A percentile compares a stretch with the other conserved stretches of the same genome.
Conservation (phyloP, 78 protist genomes). For the Dictyostelium brefeldianum region DNA sequence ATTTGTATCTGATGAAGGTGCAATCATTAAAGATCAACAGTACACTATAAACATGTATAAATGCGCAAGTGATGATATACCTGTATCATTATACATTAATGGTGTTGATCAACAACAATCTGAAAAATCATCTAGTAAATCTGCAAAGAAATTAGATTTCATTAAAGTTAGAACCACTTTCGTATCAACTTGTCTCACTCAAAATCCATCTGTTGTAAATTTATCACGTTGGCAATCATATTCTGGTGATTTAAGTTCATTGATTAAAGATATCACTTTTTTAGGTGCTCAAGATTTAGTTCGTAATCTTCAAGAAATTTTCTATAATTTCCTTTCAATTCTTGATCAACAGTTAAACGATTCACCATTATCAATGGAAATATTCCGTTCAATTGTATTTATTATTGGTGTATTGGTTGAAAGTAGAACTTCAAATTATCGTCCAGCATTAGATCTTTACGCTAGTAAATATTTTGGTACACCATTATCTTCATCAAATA, state of each 20-base stretch:
- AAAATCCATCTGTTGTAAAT: slow-evolving; percentile 56
- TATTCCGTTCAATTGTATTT: slow-evolving; percentile 47
- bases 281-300: slow-evolving; percentile 42
- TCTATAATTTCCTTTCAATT: slow-evolving; percentile 64
- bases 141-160: slow-evolving; percentile 33
- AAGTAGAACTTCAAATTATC: slow-evolving; percentile 40
- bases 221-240: slow-evolving; percentile 54
- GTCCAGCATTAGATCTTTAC: slow-evolving; percentile 69
- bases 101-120: slow-evolving; percentile 33
- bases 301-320: slow-evolving; percentile 75
- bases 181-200: slow-evolving; percentile 67
- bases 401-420: slow-evolving; percentile 73
- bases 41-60: slow-evolving; percentile 27
- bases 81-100: slow-evolving; percentile 55
- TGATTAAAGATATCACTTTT: slow-evolving; percentile 69
- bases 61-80: slow-evolving; percentile 14
- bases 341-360: slow-evolving; percentile 74
- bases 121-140: not conserved
- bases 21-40: slow-evolving; percentile 42
- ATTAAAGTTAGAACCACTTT: slow-evolving; percentile 34
- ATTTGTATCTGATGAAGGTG: slow-evolving; percentile 54
- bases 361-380: slow-evolving; percentile 74
- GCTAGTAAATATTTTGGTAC: slow-evolving; percentile 57
- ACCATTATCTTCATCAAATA: not conserved
- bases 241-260: slow-evolving; percentile 39